Conservation (phyloP, 345 rosid species). For the Tarenaya hassleriana region DNA sequence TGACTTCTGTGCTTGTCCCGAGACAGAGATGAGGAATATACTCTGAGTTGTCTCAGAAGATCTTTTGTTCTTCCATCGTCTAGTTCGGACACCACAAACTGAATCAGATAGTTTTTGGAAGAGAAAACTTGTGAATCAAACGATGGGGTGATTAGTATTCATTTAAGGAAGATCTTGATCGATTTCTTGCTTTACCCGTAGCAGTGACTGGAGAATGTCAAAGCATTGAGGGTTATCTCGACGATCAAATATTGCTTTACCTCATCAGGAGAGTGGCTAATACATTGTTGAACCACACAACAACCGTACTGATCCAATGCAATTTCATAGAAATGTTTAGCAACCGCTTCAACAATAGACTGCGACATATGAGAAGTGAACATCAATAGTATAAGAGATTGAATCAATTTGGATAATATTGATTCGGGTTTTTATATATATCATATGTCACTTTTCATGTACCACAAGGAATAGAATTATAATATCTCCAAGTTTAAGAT, state of each 20-base stretch:
- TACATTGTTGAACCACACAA: slow-evolving; percentile 51
- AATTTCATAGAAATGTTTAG: slow-evolving; percentile 35
- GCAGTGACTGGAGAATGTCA: slow-evolving; percentile 41
- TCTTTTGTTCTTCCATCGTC: slow-evolving; percentile 18
- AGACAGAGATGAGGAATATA: slow-evolving; percentile 41
- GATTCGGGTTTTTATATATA: too few species aligned
- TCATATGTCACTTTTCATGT: slow-evolving; percentile 17
- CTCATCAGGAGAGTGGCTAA: slow-evolving; percentile 26
- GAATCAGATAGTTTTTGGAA: slow-evolving; percentile 71
- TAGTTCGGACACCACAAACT: slow-evolving; percentile 43
- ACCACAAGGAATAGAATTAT: slow-evolving; percentile 15
- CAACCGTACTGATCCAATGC: slow-evolving; percentile 71
- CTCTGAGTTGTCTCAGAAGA: slow-evolving; percentile 41
- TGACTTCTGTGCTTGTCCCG: slow-evolving; percentile 66
- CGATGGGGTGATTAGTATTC: not conserved
- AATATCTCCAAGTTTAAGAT: slow-evolving; percentile 1
- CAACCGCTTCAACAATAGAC: slow-evolving; percentile 45
- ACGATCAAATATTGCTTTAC: slow-evolving; percentile 34
- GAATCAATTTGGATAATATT: not conserved
- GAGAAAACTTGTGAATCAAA: slow-evolving; percentile 14
- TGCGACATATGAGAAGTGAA: slow-evolving; percentile 26
- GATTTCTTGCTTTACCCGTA: slow-evolving; percentile 46
- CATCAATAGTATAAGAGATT: not conserved
- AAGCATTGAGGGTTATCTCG: slow-evolving; percentile 39
- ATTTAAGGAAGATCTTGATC: not conserved